Conservation (phyloP, 129 eudicot genomes). For the Ambrosia trifida region DNA sequence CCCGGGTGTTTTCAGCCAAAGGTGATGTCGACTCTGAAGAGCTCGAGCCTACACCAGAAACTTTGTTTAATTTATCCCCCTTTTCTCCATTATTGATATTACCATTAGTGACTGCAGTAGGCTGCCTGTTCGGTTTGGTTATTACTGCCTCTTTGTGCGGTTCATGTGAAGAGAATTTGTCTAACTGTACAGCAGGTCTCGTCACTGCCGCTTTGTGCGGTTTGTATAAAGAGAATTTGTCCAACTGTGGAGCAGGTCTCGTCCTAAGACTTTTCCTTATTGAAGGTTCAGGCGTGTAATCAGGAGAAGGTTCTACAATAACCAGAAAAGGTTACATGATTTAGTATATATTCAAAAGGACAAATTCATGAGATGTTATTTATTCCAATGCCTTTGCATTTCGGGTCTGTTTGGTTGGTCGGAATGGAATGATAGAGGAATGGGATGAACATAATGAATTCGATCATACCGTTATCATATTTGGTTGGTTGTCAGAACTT, state of each 20-base stretch:
- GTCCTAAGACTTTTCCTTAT: constrained; percentile 26
- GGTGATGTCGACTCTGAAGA: constrained; percentile 49
- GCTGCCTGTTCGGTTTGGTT: constrained; percentile 17
- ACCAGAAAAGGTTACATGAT: background rate
- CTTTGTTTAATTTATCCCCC: constrained; percentile 19
- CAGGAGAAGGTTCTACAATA: constrained; percentile 43
- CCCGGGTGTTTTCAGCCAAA: constrained; percentile 45
- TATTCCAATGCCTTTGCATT: no score
- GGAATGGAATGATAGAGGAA: no score
- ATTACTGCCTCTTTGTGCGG: constrained; percentile 27
- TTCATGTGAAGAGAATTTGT: constrained; percentile 7
- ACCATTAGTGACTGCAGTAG: constrained; percentile 26
- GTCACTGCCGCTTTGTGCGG: no score
- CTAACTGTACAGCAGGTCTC: no score
- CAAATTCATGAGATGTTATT: no score
- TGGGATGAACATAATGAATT: no score
- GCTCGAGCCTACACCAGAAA: constrained; percentile 42
- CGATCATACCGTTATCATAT: no score
- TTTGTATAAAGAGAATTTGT: no score
- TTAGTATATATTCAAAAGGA: background rate
- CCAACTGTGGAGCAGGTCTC: constrained; percentile 22
- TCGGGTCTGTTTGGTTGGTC: no score
- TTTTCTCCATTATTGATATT: constrained; percentile 26
- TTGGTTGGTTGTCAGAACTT: no score
- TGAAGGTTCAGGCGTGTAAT: constrained; percentile 31